Percentiles rank a stretch among this genome's conserved stretches.
Conservation (phyloP, 2,329 filamentous ascomycete genomes). For the Botrytis sinoallii region DNA sequence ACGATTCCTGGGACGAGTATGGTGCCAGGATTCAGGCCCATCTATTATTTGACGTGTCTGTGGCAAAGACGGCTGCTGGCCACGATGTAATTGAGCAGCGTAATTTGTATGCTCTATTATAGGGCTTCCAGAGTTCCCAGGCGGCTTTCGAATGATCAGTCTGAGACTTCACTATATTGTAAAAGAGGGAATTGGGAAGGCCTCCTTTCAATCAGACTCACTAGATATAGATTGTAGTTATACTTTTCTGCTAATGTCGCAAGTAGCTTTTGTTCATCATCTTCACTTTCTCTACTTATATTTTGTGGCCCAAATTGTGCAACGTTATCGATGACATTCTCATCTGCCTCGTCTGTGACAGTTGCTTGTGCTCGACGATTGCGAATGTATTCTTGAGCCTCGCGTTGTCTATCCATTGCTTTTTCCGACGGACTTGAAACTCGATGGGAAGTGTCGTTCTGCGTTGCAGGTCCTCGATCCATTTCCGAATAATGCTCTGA, state of each 20-base stretch:
- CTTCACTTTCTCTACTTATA: slow-evolving; percentile 18
- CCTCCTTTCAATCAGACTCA: slow-evolving; percentile 2
- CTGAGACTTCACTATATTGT: neutral
- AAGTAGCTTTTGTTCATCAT: slow-evolving; percentile 19
- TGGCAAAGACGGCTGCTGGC: neutral
- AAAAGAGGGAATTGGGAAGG: neutral
- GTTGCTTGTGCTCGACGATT: slow-evolving; percentile 19
- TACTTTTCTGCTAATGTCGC: slow-evolving; percentile 18
- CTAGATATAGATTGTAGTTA: slow-evolving; percentile 19
- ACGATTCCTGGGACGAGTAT: slow-evolving; percentile 14
- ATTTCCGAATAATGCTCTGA: slow-evolving; percentile 13
- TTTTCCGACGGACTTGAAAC: slow-evolving; percentile 13
- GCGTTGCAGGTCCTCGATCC: slow-evolving; percentile 15
- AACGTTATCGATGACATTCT: slow-evolving; percentile 14
- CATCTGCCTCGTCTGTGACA: slow-evolving; percentile 11
- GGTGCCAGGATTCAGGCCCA: slow-evolving; percentile 18
- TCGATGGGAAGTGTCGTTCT: slow-evolving; percentile 10
- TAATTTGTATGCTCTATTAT: slow-evolving; percentile 14
- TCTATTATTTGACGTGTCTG: slow-evolving; percentile 19
- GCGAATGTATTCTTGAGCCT: slow-evolving; percentile 20
- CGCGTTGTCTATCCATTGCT: slow-evolving; percentile 19
- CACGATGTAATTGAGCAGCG: slow-evolving; percentile 16
- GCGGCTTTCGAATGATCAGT: slow-evolving; percentile 6
- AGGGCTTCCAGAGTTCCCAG: slow-evolving; percentile 15
- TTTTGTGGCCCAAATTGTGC: slow-evolving; percentile 16